Evolutionary conservation across 768 basidiomycete genomes (phyloP).

Genomic region (Tylopilus sp.): DNA sequence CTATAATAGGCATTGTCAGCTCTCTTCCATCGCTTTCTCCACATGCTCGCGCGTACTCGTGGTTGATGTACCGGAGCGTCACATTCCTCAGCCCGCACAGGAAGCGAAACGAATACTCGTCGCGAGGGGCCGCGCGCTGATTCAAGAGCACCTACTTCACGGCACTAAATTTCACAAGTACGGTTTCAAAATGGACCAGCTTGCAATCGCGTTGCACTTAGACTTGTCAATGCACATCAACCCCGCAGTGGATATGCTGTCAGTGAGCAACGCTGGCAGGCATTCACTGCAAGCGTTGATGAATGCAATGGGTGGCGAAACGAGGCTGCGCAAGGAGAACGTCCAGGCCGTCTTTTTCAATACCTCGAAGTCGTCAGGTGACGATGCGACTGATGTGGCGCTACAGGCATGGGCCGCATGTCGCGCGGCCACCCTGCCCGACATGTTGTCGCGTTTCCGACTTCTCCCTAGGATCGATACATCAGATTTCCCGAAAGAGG

Average conservation of each 20-base stretch:
- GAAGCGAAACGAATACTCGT: constrained; percentile 1
- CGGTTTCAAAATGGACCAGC: constrained; percentile 46
- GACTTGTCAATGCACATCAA: constrained; percentile 37
- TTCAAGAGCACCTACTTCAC: constrained; percentile 34
- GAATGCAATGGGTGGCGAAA: constrained; percentile 37
- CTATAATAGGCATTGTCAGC: constrained; percentile 33
- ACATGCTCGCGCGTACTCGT: constrained; percentile 34
- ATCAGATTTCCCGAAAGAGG: too few relatives aligned
- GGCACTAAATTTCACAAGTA: constrained; percentile 29
- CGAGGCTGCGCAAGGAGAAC: constrained; percentile 22
- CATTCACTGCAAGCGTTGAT: constrained; percentile 35
- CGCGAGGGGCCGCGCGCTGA: constrained; percentile 15
- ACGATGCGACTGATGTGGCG: constrained; percentile 7
- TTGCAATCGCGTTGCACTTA: constrained; percentile 37
- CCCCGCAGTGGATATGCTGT: constrained; percentile 41
- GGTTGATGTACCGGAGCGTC: constrained; percentile 27
- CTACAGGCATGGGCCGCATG: constrained; percentile 17
- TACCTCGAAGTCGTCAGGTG: constrained; percentile 6
- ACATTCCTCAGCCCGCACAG: background rate
- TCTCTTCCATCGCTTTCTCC: constrained; percentile 41
- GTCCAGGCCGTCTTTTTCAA: constrained; percentile 31
- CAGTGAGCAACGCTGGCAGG: constrained; percentile 25
- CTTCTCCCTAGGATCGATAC: too few relatives aligned
- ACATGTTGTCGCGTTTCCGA: too few relatives aligned
- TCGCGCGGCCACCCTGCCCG: too few relatives aligned